Evolutionary conservation across 352 stramenopile genomes (phyloP).

Genomic region (Phytophthora idaei): DNA sequence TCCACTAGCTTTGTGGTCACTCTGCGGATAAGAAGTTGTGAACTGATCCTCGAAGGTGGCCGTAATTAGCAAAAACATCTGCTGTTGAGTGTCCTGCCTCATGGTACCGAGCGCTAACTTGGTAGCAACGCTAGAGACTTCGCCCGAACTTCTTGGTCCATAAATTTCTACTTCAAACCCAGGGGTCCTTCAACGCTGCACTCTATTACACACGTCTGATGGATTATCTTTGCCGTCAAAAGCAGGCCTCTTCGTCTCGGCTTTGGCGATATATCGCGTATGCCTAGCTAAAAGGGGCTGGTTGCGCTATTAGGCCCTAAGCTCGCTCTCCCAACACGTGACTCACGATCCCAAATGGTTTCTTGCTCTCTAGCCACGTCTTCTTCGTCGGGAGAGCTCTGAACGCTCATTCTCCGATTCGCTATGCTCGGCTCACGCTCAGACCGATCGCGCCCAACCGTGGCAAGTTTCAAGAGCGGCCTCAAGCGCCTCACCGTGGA

Average conservation of each 20-base stretch:
- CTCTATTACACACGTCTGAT: slow-evolving; percentile 26
- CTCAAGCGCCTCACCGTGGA: slow-evolving; percentile 27
- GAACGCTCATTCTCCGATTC: slow-evolving; percentile 27
- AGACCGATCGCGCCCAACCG: slow-evolving; percentile 23
- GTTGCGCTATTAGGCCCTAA: too few species aligned
- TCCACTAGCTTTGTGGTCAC: not conserved
- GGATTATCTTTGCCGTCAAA: slow-evolving; percentile 12
- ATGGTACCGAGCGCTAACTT: slow-evolving; percentile 4
- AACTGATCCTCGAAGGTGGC: not conserved
- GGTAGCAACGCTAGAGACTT: too few species aligned
- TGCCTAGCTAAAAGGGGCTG: too few species aligned
- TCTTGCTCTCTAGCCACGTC: slow-evolving; percentile 10
- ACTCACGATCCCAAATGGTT: slow-evolving; percentile 38
- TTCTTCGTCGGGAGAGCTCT: not conserved
- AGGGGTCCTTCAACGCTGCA: not conserved
- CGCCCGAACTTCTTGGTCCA: slow-evolving; percentile 8
- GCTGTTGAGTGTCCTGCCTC: slow-evolving; percentile 18
- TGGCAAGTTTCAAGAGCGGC: slow-evolving; percentile 33
- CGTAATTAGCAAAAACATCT: not conserved
- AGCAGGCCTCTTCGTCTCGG: slow-evolving; percentile 14
- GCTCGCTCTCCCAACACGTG: not conserved
- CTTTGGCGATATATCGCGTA: slow-evolving; percentile 3
- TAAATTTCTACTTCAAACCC: slow-evolving; percentile 15
- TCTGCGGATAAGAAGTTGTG: not conserved
- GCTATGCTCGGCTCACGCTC: slow-evolving; percentile 28